These are phyloP conservation scores for Protomyces inouyei DNA, from an alignment of 1,139 yeast genomes.

Conservation along the genomic window DNA sequence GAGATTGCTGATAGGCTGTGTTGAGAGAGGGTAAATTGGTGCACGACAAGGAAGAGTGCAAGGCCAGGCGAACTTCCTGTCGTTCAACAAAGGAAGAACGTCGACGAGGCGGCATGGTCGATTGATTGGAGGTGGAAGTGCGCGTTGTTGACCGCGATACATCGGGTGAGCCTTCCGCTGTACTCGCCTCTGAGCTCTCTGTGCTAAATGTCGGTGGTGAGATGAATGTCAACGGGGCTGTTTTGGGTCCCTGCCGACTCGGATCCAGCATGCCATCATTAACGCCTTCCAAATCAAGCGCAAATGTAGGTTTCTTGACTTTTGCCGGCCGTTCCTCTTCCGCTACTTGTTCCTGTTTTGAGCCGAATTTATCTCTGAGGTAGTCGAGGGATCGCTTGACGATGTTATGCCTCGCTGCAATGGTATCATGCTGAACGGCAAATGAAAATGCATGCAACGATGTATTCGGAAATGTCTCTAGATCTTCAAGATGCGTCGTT, in stretches of 20 bases:
- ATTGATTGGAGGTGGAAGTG: conserved; percentile 12
- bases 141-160: conserved; percentile 13
- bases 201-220: not conserved
- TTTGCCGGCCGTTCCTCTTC: not conserved
- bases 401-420: conserved; percentile 21
- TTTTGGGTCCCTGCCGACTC: conserved; percentile 1
- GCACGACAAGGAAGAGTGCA: conserved; percentile 21
- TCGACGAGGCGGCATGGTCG: conserved; percentile 6
- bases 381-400: conserved; percentile 22
- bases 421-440: conserved; percentile 21
- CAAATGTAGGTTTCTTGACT: not conserved
- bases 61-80: conserved; percentile 12
- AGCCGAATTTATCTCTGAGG: conserved; percentile 13
- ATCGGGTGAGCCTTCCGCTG: conserved; percentile 9
- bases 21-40: conserved; percentile 21
- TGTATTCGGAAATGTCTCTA: conserved; percentile 19
- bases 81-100: conserved; percentile 14
- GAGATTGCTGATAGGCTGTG: conserved; percentile 11
- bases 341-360: not conserved
- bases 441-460: conserved; percentile 25
- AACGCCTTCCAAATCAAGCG: conserved; percentile 14
- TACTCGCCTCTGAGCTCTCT: conserved; percentile 6
- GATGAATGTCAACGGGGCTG: conserved; percentile 2
- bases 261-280: conserved; percentile 14
- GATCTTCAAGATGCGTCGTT: conserved; percentile 24